phyloP scores from a whole-genome alignment of 2,329 filamentous ascomycete species.

The Fusarium siculi region DNA sequence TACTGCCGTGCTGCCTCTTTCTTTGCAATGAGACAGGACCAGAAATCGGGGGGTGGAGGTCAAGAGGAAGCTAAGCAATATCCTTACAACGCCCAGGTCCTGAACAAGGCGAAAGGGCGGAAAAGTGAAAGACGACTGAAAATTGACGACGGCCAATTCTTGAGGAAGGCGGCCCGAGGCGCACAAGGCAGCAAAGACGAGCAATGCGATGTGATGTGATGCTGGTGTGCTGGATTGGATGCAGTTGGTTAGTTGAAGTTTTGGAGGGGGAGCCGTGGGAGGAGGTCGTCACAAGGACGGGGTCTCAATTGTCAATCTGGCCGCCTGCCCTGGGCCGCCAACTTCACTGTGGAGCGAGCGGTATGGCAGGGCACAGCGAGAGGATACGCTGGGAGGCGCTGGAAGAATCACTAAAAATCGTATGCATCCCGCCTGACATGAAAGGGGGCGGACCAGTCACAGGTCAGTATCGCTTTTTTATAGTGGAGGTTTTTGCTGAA shows the following conservation, averaged over 20 bases:
- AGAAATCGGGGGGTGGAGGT: constrained; percentile 24
- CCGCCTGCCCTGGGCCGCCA: constrained; percentile 21
- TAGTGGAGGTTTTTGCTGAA: constrained; percentile 14
- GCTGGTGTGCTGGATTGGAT: constrained; percentile 27
- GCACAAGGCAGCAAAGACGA: constrained; percentile 30
- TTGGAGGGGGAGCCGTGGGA: constrained; percentile 40
- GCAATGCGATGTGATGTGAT: constrained; percentile 38
- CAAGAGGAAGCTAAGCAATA: constrained; percentile 10
- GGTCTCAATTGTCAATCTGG: constrained; percentile 1
- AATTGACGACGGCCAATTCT: constrained; percentile 12
- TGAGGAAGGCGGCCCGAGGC: constrained; percentile 29
- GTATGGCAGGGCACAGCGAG: constrained; percentile 25
- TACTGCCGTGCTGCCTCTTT: constrained; percentile 16
- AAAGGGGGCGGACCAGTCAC: constrained; percentile 18
- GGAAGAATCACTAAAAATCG: constrained; percentile 25
- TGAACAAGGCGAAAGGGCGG: constrained; percentile 20
- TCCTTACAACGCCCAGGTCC: constrained; percentile 30
- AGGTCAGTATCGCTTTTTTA: neutral
- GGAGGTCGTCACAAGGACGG: constrained; percentile 42
- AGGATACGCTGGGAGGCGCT: constrained; percentile 10
- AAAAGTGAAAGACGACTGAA: constrained; percentile 11
- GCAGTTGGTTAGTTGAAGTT: constrained; percentile 33
- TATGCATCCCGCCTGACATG: constrained; percentile 3
- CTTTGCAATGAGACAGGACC: constrained; percentile 28
- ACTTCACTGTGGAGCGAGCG: constrained; percentile 19